These are phyloP conservation scores for Massariosphaeria phaeospora DNA, from an alignment of 495 filamentous ascomycete genomes.

Conservation along the genomic window DNA sequence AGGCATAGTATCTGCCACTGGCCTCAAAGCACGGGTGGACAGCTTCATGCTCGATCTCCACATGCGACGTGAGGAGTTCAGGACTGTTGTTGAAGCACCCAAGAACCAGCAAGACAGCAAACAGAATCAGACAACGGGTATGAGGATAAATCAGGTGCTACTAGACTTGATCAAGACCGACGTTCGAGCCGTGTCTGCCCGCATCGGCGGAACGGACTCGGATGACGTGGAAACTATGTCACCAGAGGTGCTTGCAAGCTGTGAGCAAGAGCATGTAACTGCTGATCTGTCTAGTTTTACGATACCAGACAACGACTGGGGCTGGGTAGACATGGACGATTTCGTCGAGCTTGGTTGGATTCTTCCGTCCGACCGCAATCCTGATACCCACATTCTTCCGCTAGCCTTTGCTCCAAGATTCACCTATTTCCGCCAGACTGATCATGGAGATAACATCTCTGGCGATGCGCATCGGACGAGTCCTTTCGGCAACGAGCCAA, in stretches of 20 bases:
- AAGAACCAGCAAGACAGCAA: conserved; percentile 57
- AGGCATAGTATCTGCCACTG: conserved; percentile 80
- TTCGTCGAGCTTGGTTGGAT: conserved; percentile 98
- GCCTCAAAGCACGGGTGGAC: conserved; percentile 87
- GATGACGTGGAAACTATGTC: conserved; percentile 61
- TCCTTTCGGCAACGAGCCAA: conserved; percentile 84
- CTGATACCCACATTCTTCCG: conserved; percentile 87
- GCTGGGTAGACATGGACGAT: conserved; percentile 99
- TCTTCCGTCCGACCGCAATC: conserved; percentile 81
- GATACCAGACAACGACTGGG: conserved; percentile 88
- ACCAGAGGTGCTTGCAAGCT: conserved; percentile 53
- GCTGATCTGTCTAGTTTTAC: conserved; percentile 84
- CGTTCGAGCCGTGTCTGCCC: conserved; percentile 88
- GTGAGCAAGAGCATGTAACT: conserved; percentile 49
- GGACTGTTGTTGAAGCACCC: conserved; percentile 55
- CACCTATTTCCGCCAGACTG: conserved; percentile 97
- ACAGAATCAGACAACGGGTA: conserved; percentile 74
- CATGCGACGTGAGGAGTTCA: conserved; percentile 87
- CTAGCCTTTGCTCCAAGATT: conserved; percentile 88
- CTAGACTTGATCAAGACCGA: conserved; percentile 90
- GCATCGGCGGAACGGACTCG: conserved; percentile 67
- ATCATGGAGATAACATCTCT: conserved; percentile 66
- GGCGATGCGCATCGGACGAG: conserved; percentile 68
- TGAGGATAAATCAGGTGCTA: conserved; percentile 91
- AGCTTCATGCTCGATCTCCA: conserved; percentile 96